Evolutionary conservation across 2,329 filamentous ascomycete genomes (phyloP), one percentile per base, ranked within the genome.

Genomic region (Penicillium sp.): DNA sequence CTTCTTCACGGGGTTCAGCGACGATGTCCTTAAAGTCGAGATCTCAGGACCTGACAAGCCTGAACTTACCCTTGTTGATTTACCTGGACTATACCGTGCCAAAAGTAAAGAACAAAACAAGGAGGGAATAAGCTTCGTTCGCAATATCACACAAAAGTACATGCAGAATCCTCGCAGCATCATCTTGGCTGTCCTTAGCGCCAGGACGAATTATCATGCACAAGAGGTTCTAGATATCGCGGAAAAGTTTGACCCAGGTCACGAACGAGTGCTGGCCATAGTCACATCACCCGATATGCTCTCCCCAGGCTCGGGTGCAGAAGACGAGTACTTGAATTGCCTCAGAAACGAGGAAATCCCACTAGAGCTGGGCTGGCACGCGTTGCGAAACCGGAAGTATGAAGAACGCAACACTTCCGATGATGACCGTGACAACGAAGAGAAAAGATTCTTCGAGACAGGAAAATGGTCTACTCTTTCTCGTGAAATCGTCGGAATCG

Each of bases 51-150:
- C 83, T 0, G 78, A 83, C 6, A 79, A 83, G 72, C 82, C 83
- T 0, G 76, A 86, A 7, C 65, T 87, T 36, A 86, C 81, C 0
- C 73, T 87, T 0, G 82, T 87, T 9, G 84, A 87, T 66, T 70
- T 87, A 15, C 84, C 84, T 0, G 84, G 84, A 1, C 69, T 86
- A 1, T 80, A 85, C 26, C 74, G 77, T 26, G 76, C 82, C 7
- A 77, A 77, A 48, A 83, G 80, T 56, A 73, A 76, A 10, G 75
- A 81, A 45, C 80, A 84, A 62, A 79, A 76, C 1, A 68, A 72
- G 24, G 70, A 75, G 18, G 82, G 84, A 36, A 80, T 81, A 48
- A 68, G 70, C 52, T 78, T 80, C 2, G 81, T 84, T 42, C 77
- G 79, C 24, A 57, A 68, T 0, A 68, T 85, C 3, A 70, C 70